Percentiles rank a stretch among this genome's conserved stretches.
Evolutionary conservation across 345 rosid species (phyloP).

Genomic region (Adansonia digitata): DNA sequence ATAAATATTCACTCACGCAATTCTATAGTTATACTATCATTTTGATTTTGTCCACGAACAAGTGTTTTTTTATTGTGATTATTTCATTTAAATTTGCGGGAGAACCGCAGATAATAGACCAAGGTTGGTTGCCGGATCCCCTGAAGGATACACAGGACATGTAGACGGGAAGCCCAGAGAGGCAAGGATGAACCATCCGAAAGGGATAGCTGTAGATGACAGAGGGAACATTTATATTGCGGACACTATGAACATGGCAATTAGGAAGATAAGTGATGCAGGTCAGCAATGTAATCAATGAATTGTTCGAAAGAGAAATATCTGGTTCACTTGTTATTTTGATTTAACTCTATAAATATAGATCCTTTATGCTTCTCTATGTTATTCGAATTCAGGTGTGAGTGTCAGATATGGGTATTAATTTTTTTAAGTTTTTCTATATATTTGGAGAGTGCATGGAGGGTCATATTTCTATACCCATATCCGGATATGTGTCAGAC

Average conservation of each 20-base stretch:
- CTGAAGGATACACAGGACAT: conserved; percentile 85
- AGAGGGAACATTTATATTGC: conserved; percentile 88
- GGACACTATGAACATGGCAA: conserved; percentile 80
- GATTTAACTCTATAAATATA: not conserved
- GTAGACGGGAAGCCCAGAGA: conserved; percentile 85
- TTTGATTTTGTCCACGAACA: not conserved
- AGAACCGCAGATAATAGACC: conserved; percentile 60
- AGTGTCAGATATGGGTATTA: no score
- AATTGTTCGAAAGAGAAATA: not conserved
- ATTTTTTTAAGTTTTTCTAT: no score
- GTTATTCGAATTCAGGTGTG: no score
- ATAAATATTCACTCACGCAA: not conserved
- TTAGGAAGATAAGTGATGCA: conserved; percentile 83
- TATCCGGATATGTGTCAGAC: no score
- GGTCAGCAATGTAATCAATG: conserved; percentile 30
- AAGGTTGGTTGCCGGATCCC: conserved; percentile 79
- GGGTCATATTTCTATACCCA: no score
- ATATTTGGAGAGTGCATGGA: no score
- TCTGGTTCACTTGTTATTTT: not conserved
- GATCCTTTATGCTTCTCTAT: not conserved
- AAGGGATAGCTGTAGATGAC: conserved; percentile 84
- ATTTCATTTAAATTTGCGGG: conserved; percentile 1
- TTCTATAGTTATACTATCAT: not conserved
- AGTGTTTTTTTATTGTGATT: not conserved
- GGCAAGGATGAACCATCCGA: conserved; percentile 85